phyloP scores from a whole-genome alignment of 2,329 filamentous ascomycete genomes.

The Penicillium sp. region DNA sequence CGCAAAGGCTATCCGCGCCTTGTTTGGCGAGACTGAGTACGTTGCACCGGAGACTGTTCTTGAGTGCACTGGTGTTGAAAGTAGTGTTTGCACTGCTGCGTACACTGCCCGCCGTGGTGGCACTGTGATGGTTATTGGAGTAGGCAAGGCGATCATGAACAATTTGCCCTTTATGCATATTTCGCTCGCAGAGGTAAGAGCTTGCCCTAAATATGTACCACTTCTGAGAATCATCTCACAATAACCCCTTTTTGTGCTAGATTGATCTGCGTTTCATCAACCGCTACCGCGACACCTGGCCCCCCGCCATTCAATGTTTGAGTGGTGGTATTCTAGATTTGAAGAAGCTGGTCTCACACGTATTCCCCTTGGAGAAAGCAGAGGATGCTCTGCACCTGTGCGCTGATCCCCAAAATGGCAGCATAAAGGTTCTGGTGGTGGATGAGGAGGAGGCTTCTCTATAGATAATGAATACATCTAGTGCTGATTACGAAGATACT shows the following conservation, averaged over 20 bases:
- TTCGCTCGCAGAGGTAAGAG: conserved; percentile 57
- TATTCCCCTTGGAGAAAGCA: conserved; percentile 64
- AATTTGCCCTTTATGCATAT: conserved; percentile 70
- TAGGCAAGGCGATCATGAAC: conserved; percentile 65
- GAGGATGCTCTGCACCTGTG: conserved; percentile 60
- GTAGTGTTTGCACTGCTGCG: conserved; percentile 62
- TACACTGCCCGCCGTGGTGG: conserved; percentile 63
- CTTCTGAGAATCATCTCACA: background rate
- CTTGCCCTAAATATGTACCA: background rate
- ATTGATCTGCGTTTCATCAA: conserved; percentile 73
- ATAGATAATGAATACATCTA: conserved; percentile 5
- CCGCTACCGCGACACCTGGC: conserved; percentile 71
- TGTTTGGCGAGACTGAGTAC: conserved; percentile 61
- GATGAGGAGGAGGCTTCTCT: conserved; percentile 49
- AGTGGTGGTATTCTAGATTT: conserved; percentile 64
- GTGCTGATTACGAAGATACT: background rate
- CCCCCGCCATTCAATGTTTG: conserved; percentile 64
- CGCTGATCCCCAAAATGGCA: conserved; percentile 56
- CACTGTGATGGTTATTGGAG: conserved; percentile 66
- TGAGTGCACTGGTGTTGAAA: conserved; percentile 70
- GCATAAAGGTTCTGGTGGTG: conserved; percentile 65
- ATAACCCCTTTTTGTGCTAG: conserved; percentile 38
- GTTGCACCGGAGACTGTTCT: conserved; percentile 61
- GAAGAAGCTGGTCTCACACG: conserved; percentile 65
- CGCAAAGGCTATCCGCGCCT: conserved; percentile 55